A percentile compares a stretch with the other conserved stretches of the same genome.
These are phyloP conservation scores for Agastache rugosa DNA, from an alignment of 257 asterid genomes.

Conservation along the genomic window DNA sequence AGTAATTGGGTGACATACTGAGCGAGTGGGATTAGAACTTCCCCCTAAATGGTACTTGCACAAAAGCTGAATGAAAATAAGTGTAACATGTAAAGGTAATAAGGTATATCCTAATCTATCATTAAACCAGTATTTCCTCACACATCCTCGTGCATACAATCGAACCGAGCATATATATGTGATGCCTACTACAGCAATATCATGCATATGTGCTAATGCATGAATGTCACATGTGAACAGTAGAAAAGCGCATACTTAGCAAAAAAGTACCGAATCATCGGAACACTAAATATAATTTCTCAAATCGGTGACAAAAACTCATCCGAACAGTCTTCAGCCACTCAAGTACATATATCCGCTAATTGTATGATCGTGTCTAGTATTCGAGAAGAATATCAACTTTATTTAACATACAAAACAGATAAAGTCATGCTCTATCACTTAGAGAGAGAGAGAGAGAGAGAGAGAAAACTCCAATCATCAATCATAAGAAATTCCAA, in stretches of 20 bases:
- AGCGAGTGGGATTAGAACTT: background rate
- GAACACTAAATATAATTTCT: background rate
- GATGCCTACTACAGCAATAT: conserved; percentile 6
- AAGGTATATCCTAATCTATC: background rate
- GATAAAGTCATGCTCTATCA: conserved; percentile 16
- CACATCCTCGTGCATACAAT: background rate
- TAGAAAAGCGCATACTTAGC: background rate
- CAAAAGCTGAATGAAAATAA: conserved; percentile 5
- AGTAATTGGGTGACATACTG: background rate
- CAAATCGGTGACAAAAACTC: conserved; percentile 26
- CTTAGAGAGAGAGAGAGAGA: background rate
- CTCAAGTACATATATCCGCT: background rate
- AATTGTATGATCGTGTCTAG: conserved; percentile 12
- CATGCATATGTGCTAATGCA: too few species aligned
- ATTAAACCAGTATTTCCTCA: background rate
- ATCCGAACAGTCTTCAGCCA: conserved; percentile 20
- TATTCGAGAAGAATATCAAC: conserved; percentile 11
- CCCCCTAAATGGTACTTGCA: background rate
- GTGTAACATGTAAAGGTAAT: background rate
- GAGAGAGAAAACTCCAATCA: background rate
- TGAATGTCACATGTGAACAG: conserved; percentile 1
- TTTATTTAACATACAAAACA: conserved; percentile 17
- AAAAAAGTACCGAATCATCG: conserved; percentile 7
- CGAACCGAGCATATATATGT: conserved; percentile 21
- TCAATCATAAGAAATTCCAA: conserved; percentile 11